These are phyloP conservation scores for Paraphaeosphaeria minitans DNA, from an alignment of 2,329 filamentous ascomycete genomes.

Conservation along the genomic window DNA sequence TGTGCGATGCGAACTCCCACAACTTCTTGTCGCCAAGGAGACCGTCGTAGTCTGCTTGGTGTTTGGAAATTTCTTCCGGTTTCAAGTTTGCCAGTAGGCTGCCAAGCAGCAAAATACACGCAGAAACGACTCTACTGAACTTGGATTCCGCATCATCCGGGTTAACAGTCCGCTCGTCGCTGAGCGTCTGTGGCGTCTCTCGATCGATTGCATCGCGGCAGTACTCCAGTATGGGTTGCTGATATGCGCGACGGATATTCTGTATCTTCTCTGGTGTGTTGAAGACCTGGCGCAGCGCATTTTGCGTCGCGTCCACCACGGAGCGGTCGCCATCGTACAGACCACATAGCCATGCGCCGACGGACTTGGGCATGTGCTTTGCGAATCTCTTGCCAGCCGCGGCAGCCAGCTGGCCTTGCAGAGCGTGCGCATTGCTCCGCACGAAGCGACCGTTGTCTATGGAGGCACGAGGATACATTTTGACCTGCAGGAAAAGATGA, in stretches of 20 bases:
- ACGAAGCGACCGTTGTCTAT: conserved; percentile 89
- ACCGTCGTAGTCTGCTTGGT: conserved; percentile 65
- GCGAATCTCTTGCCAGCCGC: conserved; percentile 80
- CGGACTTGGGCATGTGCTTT: conserved; percentile 74
- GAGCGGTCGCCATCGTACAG: conserved; percentile 82
- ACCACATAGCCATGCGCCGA: conserved; percentile 90
- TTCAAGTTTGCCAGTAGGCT: conserved; percentile 56
- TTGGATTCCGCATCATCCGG: conserved; percentile 85
- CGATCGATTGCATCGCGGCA: conserved; percentile 75
- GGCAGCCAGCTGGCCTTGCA: conserved; percentile 68
- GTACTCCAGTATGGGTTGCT: conserved; percentile 79
- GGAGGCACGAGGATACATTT: conserved; percentile 84
- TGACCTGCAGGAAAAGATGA: conserved; percentile 61
- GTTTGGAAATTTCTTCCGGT: conserved; percentile 62
- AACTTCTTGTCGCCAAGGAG: conserved; percentile 68
- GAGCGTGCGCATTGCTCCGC: conserved; percentile 79
- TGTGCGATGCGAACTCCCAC: conserved; percentile 63
- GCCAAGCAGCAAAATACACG: conserved; percentile 60
- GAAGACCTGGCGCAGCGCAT: conserved; percentile 77
- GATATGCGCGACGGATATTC: conserved; percentile 81
- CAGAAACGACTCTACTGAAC: conserved; percentile 76
- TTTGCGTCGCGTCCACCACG: conserved; percentile 75
- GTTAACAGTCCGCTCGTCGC: conserved; percentile 84
- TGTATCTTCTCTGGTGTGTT: conserved; percentile 77
- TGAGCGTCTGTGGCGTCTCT: conserved; percentile 81